Percentiles rank a stretch among this genome's conserved stretches.
These are phyloP conservation scores for Taphrina pruni DNA, from an alignment of 1,139 yeast genomes.

Conservation along the genomic window DNA sequence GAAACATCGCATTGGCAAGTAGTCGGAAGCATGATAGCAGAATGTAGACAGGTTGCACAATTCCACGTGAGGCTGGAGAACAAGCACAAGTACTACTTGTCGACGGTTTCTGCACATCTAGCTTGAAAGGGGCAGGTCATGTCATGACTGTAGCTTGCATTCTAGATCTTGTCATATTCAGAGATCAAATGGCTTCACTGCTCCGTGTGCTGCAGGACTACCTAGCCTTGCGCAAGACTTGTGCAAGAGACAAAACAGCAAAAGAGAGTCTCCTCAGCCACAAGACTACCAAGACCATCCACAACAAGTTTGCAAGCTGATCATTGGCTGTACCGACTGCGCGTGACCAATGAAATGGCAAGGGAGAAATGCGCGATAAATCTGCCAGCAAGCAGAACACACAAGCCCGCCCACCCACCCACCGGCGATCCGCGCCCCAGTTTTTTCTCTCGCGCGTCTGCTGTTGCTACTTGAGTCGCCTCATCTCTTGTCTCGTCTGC, in stretches of 20 bases:
- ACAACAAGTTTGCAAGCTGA: neutral
- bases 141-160: too few relatives aligned
- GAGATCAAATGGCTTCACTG: too few relatives aligned
- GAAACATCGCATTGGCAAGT: too few relatives aligned
- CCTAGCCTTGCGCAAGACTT: too few relatives aligned
- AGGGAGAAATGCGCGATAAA: neutral
- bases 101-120: too few relatives aligned
- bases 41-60: neutral
- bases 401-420: neutral
- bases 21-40: too few relatives aligned
- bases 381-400: constrained; percentile 1
- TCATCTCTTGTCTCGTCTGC: neutral
- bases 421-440: constrained; percentile 5
- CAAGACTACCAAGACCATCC: neutral
- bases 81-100: too few relatives aligned
- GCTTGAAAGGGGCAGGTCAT: too few relatives aligned
- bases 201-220: too few relatives aligned
- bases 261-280: constrained; percentile 1
- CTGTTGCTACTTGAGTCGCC: neutral
- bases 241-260: neutral
- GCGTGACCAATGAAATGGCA: neutral
- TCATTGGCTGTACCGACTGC: neutral
- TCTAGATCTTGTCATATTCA: too few relatives aligned
- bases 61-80: neutral
- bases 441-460: neutral